Base-by-base conservation (phyloP, 352 stramenopile species). In the Phytopythium vexans region DNA sequence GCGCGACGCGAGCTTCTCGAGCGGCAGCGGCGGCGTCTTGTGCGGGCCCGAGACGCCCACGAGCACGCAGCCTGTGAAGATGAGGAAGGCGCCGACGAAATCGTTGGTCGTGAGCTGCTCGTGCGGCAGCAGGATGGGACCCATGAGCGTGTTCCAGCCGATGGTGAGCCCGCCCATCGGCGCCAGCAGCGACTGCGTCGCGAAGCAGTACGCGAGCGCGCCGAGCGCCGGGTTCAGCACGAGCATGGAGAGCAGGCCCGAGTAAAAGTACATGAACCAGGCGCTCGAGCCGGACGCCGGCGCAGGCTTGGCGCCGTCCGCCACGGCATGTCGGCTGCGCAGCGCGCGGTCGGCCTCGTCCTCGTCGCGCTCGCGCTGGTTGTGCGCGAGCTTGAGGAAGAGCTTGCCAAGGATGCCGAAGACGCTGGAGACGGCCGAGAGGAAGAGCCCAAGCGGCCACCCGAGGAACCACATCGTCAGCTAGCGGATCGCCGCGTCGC, bases 101-200 rank as follows among this genome's bases (percentile, higher is more conserved):
- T 90, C 82, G 58, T 88, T 78, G 40, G 72, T 88, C 37, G 72
- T 85, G 3, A 89, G 68, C 0, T 68, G 75, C 46, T 89, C 79
- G 49, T 88, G 70, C 4, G 78, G 76, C 14, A 92, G 61, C 27
- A 92, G 44, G 3, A 87, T 74, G 8, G 82, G 82, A 4, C 77
- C 82, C 39, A 92, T 72, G 16, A 90, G 64, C 41, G 80, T 89
- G 60, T 92, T 92, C 82, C 82, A 92, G 21, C 79, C 77, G 52
- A 92, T 87, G 8, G 79, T 89, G 42, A 92, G 70, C 0, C 82
- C 82, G 9, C 74, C 79, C 82, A 92, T 92, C 0, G 82, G 82
- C 14, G 82, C 79, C 12, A 92, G 62, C 11, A 92, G 62, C 41
- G 82, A 92, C 60, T 89, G 82, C 16, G 82, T 82, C 15, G 82